Conservation (phyloP, 2,329 filamentous ascomycete species). For the Epichloe uncinata region DNA sequence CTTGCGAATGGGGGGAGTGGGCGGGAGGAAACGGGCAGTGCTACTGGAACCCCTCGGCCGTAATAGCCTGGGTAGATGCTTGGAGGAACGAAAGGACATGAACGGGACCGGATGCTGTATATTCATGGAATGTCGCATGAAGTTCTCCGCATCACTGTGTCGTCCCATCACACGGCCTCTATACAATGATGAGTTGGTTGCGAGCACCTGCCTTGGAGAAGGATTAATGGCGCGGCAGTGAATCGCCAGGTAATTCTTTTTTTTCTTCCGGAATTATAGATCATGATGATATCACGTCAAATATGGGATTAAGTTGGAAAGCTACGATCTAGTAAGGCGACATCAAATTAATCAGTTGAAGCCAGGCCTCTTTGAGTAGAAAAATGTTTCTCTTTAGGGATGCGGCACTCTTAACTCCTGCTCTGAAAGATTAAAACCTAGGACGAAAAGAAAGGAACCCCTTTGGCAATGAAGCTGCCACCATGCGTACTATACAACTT, state of each 20-base stretch:
- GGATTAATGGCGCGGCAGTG: neutral
- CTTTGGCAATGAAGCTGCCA: neutral
- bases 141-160: too few relatives aligned
- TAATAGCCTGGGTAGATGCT: conserved; percentile 12
- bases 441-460: neutral
- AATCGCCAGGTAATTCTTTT: too few relatives aligned
- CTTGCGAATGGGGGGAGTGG: conserved; percentile 34
- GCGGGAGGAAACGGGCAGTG: conserved; percentile 44
- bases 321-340: neutral
- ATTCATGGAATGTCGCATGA: too few relatives aligned
- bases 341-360: neutral
- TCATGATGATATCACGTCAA: conserved; percentile 7
- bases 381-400: neutral
- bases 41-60: conserved; percentile 43
- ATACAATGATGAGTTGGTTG: too few relatives aligned
- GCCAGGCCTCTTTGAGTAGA: neutral
- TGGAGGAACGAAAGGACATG: neutral
- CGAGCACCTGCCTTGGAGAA: neutral
- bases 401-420: neutral
- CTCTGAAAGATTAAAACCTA: neutral
- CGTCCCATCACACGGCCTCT: too few relatives aligned
- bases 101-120: neutral
- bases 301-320: neutral
- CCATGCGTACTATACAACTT: neutral
- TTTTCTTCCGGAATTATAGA: neutral